Percentiles rank a stretch among this genome's conserved stretches.
Evolutionary conservation across 306 rosid genomes (phyloP).

Genomic region (Vicia sativa): DNA sequence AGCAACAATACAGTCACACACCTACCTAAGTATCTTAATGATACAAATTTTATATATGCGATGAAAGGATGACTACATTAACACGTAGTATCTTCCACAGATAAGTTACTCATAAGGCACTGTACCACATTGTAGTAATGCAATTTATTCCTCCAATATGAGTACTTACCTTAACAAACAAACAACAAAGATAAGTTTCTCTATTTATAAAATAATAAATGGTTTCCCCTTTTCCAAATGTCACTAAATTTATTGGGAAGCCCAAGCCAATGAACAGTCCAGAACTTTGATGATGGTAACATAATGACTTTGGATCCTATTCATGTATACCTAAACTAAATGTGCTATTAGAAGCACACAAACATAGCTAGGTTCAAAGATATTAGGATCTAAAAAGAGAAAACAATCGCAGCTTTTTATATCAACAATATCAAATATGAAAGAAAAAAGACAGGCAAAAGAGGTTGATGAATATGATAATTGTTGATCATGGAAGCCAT

Average conservation of each 20-base stretch:
- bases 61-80: slow-evolving; percentile 5
- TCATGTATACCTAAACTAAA: not conserved
- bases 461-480: not conserved
- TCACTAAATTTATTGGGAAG: slow-evolving; percentile 5
- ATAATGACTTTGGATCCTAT: not conserved
- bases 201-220: too few species aligned
- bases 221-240: slow-evolving; percentile 3
- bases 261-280: slow-evolving; percentile 10
- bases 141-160: not conserved
- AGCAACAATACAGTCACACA: slow-evolving; percentile 21
- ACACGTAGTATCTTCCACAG: slow-evolving; percentile 11
- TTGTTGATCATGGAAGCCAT: slow-evolving; percentile 2
- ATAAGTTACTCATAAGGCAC: not conserved
- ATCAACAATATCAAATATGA: slow-evolving; percentile 10
- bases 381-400: slow-evolving; percentile 23
- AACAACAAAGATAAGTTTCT: not conserved
- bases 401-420: not conserved
- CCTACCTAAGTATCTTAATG: slow-evolving; percentile 4
- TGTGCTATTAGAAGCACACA: not conserved
- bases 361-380: not conserved
- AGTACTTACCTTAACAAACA: not conserved
- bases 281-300: not conserved
- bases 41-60: slow-evolving; percentile 1
- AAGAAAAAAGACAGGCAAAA: slow-evolving; percentile 6
- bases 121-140: slow-evolving; percentile 5